Base-by-base conservation (phyloP, 2,329 filamentous ascomycete species). In the Xylaria hypoxylon region DNA sequence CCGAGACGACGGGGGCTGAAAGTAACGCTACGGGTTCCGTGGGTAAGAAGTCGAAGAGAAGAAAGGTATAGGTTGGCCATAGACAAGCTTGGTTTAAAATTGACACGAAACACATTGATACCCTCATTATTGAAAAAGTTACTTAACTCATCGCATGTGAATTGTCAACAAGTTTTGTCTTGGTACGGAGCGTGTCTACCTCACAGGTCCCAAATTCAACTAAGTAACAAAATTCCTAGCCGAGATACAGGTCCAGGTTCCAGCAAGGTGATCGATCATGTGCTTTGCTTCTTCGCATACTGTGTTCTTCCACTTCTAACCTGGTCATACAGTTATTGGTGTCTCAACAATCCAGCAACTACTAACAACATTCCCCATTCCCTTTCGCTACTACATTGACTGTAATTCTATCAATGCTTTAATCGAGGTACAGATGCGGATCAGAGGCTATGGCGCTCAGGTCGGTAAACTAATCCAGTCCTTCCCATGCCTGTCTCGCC, bases 401-500 rank as follows among this genome's bases (percentile, higher is more conserved):
- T n/a, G 13, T 15, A 11, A 33, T 19, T 28, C 26, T 40, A n/a
- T n/a, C 13, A 26, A 7, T 22, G 5, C 19, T 58, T 59, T 5
- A 65, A 22, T 52, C 58, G 6, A 53, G 13, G 22, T 19, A 17
- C 11, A 33, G 28, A 17, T 2, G 35, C 15, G 10, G 35, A 35
- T 44, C 33, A 45, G n/a, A 15, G n/a, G 8, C 11, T 15, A 57
- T 22, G 45, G 31, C 11, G 15, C n/a, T 3, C 22, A 45, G n/a
- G 10, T 19, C 5, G 13, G 13, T 40, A 28, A 19, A 11, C 48
- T 69, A 65, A 31, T n/a, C 26, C 15, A 69, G 38, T 8, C n/a
- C 59, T 15, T 59, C 77, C 86, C 86, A 89, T 6, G 80, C 81
- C 57, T 78, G 79, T 60, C 85, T 80, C 3, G 86, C 85, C 64